These are phyloP conservation scores for Tilletiaria anomala DNA, from an alignment of 1,284 basidiomycete genomes.

Conservation along the genomic window DNA sequence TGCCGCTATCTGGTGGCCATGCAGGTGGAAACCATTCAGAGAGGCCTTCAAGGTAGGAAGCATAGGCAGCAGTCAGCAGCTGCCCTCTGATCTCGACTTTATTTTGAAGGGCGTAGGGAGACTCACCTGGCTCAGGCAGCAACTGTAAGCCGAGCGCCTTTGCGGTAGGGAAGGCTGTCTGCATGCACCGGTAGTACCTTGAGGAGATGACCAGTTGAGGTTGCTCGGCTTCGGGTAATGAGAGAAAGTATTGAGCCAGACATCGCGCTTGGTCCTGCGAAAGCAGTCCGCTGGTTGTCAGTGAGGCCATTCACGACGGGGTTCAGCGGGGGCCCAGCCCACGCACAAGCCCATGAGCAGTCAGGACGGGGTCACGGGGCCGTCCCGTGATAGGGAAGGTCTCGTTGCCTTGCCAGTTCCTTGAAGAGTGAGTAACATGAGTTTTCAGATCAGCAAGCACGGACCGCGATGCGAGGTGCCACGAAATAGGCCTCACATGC, in stretches of 20 bases:
- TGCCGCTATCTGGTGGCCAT: constrained; percentile 45
- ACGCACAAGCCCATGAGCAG: constrained; percentile 51
- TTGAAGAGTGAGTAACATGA: no score
- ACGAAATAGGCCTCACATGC: constrained; percentile 12
- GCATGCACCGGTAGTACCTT: constrained; percentile 60
- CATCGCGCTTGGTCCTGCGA: constrained; percentile 54
- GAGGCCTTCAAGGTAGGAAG: constrained; percentile 46
- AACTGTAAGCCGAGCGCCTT: constrained; percentile 53
- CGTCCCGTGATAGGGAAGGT: constrained; percentile 51
- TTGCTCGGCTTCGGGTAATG: constrained; percentile 52
- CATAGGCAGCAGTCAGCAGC: neutral
- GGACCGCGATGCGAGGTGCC: no score
- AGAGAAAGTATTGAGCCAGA: constrained; percentile 53
- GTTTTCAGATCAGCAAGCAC: constrained; percentile 1
- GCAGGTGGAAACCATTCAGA: constrained; percentile 73
- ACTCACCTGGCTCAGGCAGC: constrained; percentile 62
- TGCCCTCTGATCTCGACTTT: constrained; percentile 24
- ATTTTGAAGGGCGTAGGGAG: no score
- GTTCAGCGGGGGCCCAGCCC: constrained; percentile 3
- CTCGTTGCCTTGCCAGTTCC: constrained; percentile 53
- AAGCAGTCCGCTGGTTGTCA: neutral
- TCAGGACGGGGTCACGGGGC: constrained; percentile 59
- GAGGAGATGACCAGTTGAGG: constrained; percentile 54
- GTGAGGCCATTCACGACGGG: neutral
- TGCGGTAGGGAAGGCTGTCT: constrained; percentile 57